These are phyloP conservation scores for Phytophthora brassicae DNA, from an alignment of 352 stramenopile genomes.

Conservation along the genomic window DNA sequence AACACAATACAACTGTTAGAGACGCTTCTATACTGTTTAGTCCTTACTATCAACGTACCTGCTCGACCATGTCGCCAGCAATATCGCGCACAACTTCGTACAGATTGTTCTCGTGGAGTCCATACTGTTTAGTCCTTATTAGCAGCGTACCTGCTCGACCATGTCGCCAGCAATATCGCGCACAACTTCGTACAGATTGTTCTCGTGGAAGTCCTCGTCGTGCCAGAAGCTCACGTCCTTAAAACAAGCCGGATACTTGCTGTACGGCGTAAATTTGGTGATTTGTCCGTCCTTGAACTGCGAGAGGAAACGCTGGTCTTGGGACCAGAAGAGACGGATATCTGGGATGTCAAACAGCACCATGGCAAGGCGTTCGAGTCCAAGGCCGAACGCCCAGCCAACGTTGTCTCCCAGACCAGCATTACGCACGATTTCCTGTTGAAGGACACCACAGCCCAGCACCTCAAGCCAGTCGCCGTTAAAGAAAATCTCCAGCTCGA, in stretches of 20 bases:
- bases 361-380: slow-evolving; percentile 98
- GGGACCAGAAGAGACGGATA: slow-evolving; percentile 99
- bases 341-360: slow-evolving; percentile 99
- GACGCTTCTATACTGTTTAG: neutral
- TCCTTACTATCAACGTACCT: slow-evolving; percentile 56
- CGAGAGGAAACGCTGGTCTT: slow-evolving; percentile 93
- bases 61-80: slow-evolving; percentile 97
- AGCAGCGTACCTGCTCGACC: slow-evolving; percentile 88
- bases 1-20: slow-evolving; percentile 8
- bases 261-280: slow-evolving; percentile 97
- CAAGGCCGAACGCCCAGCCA: slow-evolving; percentile 98
- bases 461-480: slow-evolving; percentile 99
- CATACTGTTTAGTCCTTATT: neutral
- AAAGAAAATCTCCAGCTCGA: slow-evolving; percentile 99
- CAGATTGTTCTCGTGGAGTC: slow-evolving; percentile 95
- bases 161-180: slow-evolving; percentile 96
- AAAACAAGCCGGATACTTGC: slow-evolving; percentile 98
- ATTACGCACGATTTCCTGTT: slow-evolving; percentile 93
- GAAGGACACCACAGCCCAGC: slow-evolving; percentile 96
- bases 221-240: slow-evolving; percentile 99
- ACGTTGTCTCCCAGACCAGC: slow-evolving; percentile 82
- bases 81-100: slow-evolving; percentile 96
- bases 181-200: slow-evolving; percentile 98
- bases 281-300: slow-evolving; percentile 93
- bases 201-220: slow-evolving; percentile 88